These are phyloP conservation scores for Gyrodon lividus DNA, from an alignment of 768 basidiomycete species.

Conservation along the genomic window DNA sequence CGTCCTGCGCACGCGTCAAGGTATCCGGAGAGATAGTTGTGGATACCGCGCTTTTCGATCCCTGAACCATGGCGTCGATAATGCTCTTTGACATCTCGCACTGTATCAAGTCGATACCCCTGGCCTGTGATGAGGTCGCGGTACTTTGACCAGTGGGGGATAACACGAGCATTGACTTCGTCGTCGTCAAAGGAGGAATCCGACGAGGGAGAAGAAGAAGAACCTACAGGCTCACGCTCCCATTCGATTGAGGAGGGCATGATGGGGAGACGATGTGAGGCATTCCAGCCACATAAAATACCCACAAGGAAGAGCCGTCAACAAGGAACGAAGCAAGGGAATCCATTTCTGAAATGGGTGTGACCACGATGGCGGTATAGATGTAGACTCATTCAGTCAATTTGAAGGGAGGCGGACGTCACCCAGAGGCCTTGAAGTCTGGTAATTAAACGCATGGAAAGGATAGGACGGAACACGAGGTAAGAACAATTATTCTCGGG, in stretches of 20 bases:
- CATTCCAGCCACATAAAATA: slow-evolving; percentile 13
- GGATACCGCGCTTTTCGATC: slow-evolving; percentile 14
- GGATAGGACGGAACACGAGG: too few species aligned
- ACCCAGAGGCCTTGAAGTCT: background rate
- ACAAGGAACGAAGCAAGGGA: slow-evolving; percentile 1
- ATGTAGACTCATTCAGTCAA: too few species aligned
- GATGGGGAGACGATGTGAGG: slow-evolving; percentile 44
- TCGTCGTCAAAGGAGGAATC: slow-evolving; percentile 50
- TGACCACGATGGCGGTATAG: too few species aligned
- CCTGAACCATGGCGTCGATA: slow-evolving; percentile 40
- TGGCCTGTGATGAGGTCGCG: slow-evolving; percentile 42
- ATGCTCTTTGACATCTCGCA: slow-evolving; percentile 60
- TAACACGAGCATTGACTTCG: slow-evolving; percentile 55
- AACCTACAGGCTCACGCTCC: slow-evolving; percentile 23
- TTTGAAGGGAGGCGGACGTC: background rate
- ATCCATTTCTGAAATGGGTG: slow-evolving; percentile 6
- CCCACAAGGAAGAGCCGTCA: background rate
- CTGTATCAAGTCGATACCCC: slow-evolving; percentile 68
- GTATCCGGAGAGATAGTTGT: slow-evolving; percentile 32
- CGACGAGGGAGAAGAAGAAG: slow-evolving; percentile 47
- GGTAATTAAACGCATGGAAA: slow-evolving; percentile 1
- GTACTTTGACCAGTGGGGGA: slow-evolving; percentile 64
- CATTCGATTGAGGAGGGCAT: slow-evolving; percentile 68
- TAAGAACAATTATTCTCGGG: too few species aligned
- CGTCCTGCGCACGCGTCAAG: slow-evolving; percentile 30